phyloP scores from a whole-genome alignment of 2,329 filamentous ascomycete species.

The Ceratocystis alfenasii region DNA sequence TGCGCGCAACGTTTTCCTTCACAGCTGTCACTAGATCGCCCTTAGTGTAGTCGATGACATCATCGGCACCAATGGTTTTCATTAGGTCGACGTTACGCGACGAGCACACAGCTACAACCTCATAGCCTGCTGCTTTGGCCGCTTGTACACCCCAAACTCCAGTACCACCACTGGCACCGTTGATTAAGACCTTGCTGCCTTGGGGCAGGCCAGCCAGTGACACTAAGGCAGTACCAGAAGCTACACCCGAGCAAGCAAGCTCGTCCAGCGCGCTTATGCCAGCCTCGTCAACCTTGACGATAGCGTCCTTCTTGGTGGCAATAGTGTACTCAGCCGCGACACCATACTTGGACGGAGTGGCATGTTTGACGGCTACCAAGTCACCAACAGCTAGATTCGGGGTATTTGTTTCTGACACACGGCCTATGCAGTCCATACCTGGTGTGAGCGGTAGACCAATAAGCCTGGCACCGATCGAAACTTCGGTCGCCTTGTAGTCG shows the following conservation, averaged over 20 bases:
- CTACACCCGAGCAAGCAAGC: conserved; percentile 37
- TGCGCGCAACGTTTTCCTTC: conserved; percentile 32
- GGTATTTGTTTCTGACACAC: conserved; percentile 31
- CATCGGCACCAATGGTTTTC: conserved; percentile 49
- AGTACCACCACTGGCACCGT: conserved; percentile 52
- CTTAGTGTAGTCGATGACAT: conserved; percentile 50
- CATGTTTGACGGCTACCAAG: conserved; percentile 34
- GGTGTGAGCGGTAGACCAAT: conserved; percentile 35
- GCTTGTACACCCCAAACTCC: conserved; percentile 53
- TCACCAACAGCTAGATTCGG: conserved; percentile 32
- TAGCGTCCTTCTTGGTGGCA: conserved; percentile 25
- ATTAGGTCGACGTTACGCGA: conserved; percentile 46
- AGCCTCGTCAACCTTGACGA: conserved; percentile 17
- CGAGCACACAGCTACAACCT: conserved; percentile 51
- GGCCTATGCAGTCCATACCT: conserved; percentile 42
- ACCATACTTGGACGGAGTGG: conserved; percentile 30
- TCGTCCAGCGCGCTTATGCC: conserved; percentile 35
- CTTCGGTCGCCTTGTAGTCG: conserved; percentile 39
- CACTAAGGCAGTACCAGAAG: conserved; percentile 28
- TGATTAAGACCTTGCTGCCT: conserved; percentile 52
- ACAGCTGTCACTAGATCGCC: conserved; percentile 38
- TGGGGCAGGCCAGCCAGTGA: conserved; percentile 17
- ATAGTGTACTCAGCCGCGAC: conserved; percentile 35
- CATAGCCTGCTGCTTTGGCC: conserved; percentile 48
- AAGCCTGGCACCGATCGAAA: conserved; percentile 27